Evolutionary conservation across 2,329 filamentous ascomycete genomes (phyloP).

Genomic region (Phyllosticta citribraziliensis): DNA sequence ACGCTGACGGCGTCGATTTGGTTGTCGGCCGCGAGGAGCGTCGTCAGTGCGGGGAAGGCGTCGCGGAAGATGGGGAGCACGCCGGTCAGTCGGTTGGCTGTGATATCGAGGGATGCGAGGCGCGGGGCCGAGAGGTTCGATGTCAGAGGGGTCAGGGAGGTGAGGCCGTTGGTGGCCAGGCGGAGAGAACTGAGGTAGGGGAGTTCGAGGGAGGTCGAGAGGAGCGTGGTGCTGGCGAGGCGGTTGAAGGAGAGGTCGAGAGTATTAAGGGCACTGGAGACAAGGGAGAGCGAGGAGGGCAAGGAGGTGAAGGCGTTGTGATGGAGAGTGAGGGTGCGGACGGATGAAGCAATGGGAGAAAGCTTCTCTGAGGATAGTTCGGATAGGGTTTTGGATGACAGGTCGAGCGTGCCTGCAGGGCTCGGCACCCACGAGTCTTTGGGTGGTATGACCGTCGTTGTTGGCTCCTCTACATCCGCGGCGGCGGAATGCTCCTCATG

Average conservation of each 20-base stretch:
- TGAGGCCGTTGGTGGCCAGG: slow-evolving; percentile 63
- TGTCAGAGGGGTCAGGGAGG: slow-evolving; percentile 56
- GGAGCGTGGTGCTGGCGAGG: slow-evolving; percentile 43
- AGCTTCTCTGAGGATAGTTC: slow-evolving; percentile 29
- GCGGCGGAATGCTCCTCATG: slow-evolving; percentile 9
- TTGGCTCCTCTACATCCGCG: background rate
- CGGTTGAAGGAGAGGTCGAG: slow-evolving; percentile 73
- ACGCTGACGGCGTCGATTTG: slow-evolving; percentile 63
- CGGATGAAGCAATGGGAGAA: slow-evolving; percentile 33
- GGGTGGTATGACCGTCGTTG: background rate
- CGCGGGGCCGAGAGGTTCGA: slow-evolving; percentile 60
- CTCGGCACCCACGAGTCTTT: slow-evolving; percentile 20
- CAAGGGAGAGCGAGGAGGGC: slow-evolving; percentile 58
- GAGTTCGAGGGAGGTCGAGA: slow-evolving; percentile 48
- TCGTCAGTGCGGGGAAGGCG: slow-evolving; percentile 59
- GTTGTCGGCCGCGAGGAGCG: slow-evolving; percentile 71
- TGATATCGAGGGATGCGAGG: slow-evolving; percentile 70
- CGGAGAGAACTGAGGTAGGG: slow-evolving; percentile 69
- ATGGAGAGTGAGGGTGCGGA: slow-evolving; percentile 57
- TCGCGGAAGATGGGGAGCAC: slow-evolving; percentile 56
- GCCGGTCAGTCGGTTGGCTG: slow-evolving; percentile 66
- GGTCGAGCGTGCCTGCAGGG: slow-evolving; percentile 31
- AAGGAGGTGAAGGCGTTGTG: slow-evolving; percentile 66
- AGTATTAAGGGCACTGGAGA: slow-evolving; percentile 54
- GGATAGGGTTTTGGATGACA: slow-evolving; percentile 30